Evolutionary conservation across 306 rosid genomes (phyloP), one percentile per base, ranked within the genome.

Genomic region (Vigna reflexopilosa): DNA sequence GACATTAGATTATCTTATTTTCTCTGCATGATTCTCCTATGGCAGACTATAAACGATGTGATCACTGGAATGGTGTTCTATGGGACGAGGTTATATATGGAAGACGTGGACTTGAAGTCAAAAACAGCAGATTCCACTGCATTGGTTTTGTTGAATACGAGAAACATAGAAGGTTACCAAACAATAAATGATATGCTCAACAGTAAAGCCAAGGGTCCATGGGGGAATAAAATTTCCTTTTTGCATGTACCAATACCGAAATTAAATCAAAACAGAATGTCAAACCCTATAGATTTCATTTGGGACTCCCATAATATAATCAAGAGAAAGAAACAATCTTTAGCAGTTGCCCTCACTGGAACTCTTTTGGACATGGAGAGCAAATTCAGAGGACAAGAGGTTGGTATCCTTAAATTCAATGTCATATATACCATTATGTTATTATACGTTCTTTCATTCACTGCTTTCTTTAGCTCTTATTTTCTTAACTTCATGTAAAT

Each of bases 1-100:
- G 65, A 55, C 51, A 72, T 20, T 10, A 50, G 16, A 32, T 4
- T n/a, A 50, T 71, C n/a, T 34, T 54, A 8, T 13, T 28, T 40
- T 57, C n/a, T 5, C 13, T 12, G 4, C 14, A 9, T 55, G 63
- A 2, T 81, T 57, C 14, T 44, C 1, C 6, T 62, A 69, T 45
- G 82, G 38, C 67, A 91, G 92, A 91, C 89, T 0, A 9, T 82
- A 54, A 89, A 91, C 28, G 96, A 89, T 85, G 90, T 86, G 50
- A 59, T 86, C 0, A 52, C 85, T 13, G 90, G 93, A 77, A 64
- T 85, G 7, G 66, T 86, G 38, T 84, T 87, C 66, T 75, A 62
- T 11, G 96, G 89, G 9, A 80, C 77, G 19, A 76, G 93, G 17
- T 40, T 89, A 40, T 89, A 86, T 73, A 89, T 91, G 90, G 77